Base-by-base conservation (phyloP, 2,329 filamentous ascomycete species). In the Didymella glomerata region DNA sequence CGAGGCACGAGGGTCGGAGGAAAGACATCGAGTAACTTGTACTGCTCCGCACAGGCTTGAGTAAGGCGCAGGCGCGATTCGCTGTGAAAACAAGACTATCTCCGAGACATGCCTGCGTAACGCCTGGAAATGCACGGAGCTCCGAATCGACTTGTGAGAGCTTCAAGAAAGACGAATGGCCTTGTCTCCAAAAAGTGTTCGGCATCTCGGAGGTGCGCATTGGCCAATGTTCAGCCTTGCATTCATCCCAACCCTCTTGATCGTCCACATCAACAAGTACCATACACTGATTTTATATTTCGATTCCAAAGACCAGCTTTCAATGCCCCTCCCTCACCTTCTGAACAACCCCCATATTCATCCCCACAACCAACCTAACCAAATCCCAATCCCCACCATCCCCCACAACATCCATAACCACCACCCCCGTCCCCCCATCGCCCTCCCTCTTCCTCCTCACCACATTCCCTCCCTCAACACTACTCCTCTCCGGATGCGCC, bases 331-430 rank as follows among this genome's bases (percentile, higher is more conserved):
- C 51, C 27, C 30, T 18, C 14, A 49, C 10, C 48, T 58, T 64
- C 41, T 52, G 49, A 60, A 69, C 44, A 53, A 86, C 70, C 56
- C 79, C 89, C 24, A 90, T 86, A 75, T 99, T 99, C 92, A 96
- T 93, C 7, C 91, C 93, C 7, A 98, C 89, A 68, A 97, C 89
- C 77, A 91, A 91, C 64, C 89, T 86, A 34, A 96, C 86, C 54
- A 98, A 78, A 79, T 97, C 93, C 94, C 94, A 99, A 78, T 98
- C 90, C 0, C 89, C 93, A 62, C 88, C 84, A 61, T 88, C 82
- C 2, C 95, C 95, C 49, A 97, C 93, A 91, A 91, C 97, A 77
- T 99, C 95, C 62, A 90, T 95, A 25, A 98, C 90, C 44, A 98
- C 88, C 59, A 98, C 87, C 4, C 95, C 95, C 1, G 93, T 96